Conservation (phyloP, 2,329 filamentous ascomycete species). For the Tolypocladium album region DNA sequence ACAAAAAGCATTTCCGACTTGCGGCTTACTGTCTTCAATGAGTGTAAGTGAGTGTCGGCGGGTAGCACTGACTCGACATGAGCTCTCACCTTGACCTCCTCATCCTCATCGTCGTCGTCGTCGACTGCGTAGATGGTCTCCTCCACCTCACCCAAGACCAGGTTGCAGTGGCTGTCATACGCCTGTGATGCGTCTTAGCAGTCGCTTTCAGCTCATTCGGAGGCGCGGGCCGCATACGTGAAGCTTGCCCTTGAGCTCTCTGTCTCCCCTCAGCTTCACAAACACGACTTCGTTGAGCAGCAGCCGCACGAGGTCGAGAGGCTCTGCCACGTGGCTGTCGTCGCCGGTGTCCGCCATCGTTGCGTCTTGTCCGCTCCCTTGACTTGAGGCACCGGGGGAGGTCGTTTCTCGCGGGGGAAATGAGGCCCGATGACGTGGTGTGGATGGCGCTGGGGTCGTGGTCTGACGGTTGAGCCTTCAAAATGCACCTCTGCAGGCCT, state of each 20-base stretch:
- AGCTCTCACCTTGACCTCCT: conserved; percentile 56
- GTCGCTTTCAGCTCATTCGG: neutral
- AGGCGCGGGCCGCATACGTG: conserved; percentile 51
- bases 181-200: conserved; percentile 47
- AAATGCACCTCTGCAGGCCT: conserved; percentile 1
- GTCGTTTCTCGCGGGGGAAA: neutral
- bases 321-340: conserved; percentile 69
- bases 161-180: conserved; percentile 96
- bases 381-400: neutral
- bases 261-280: conserved; percentile 91
- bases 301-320: conserved; percentile 88
- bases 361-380: neutral
- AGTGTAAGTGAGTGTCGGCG: conserved; percentile 3
- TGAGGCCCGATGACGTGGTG: neutral
- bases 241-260: conserved; percentile 87
- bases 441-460: neutral
- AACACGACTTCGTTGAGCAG: conserved; percentile 94
- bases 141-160: conserved; percentile 91
- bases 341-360: conserved; percentile 78
- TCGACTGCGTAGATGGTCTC: conserved; percentile 94
- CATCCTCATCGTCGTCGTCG: conserved; percentile 78
- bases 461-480: neutral
- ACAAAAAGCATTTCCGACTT: conserved; percentile 99
- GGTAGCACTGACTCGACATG: neutral
- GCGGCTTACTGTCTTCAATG: conserved; percentile 75